Evolutionary conservation across 2,329 filamentous ascomycete genomes (phyloP).

Genomic region (Trichoderma sp.): DNA sequence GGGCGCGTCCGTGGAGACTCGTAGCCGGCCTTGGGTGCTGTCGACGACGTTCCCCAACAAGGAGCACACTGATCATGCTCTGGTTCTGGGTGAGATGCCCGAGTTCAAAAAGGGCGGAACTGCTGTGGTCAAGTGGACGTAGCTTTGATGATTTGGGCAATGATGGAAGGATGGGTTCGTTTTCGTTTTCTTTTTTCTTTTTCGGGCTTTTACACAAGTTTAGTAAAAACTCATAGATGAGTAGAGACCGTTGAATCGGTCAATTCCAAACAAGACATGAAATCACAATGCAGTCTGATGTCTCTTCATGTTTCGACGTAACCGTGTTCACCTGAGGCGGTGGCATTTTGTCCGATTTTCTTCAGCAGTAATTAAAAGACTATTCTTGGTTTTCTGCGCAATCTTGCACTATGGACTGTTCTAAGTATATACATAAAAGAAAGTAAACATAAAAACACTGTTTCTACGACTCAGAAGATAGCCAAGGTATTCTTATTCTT

Average conservation of each 20-base stretch:
- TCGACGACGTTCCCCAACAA: slow-evolving; percentile 84
- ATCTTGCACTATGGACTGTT: background rate
- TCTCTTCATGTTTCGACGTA: background rate
- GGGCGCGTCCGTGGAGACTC: slow-evolving; percentile 59
- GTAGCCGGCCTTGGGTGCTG: slow-evolving; percentile 67
- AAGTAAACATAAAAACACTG: background rate
- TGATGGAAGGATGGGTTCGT: background rate
- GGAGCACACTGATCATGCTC: slow-evolving; percentile 68
- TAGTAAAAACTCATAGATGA: slow-evolving; percentile 16
- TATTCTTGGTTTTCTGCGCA: background rate
- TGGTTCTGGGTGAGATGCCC: slow-evolving; percentile 59
- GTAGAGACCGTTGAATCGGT: background rate
- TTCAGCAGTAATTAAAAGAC: background rate
- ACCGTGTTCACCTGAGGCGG: background rate
- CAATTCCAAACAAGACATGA: background rate
- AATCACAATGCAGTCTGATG: background rate
- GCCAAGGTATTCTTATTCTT: background rate
- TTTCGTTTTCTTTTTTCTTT: background rate
- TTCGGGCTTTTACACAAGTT: background rate
- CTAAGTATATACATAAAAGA: slow-evolving; percentile 4
- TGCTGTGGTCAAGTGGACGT: slow-evolving; percentile 63
- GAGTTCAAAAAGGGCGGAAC: slow-evolving; percentile 69
- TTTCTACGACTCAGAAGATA: background rate
- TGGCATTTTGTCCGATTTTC: background rate
- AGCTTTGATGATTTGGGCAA: slow-evolving; percentile 3